phyloP scores from a whole-genome alignment of 2,329 filamentous ascomycete species.

The Colletotrichum costaricense region DNA sequence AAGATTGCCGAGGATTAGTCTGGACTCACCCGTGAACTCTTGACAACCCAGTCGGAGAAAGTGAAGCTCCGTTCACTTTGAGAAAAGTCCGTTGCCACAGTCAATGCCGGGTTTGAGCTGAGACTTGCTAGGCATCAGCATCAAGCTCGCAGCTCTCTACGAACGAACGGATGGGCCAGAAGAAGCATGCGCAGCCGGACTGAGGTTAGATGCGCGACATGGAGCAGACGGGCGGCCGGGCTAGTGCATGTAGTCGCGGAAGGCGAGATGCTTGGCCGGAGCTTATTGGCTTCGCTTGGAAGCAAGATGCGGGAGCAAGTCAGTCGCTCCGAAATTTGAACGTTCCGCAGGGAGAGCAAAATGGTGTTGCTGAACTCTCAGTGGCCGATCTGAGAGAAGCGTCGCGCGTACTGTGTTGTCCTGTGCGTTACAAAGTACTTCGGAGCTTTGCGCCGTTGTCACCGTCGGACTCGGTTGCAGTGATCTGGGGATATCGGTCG shows the following conservation, averaged over 20 bases:
- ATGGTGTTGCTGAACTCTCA: not conserved
- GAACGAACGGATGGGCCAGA: not conserved
- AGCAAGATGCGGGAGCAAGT: not conserved
- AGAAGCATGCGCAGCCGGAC: slow-evolving; percentile 14
- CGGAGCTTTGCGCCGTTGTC: slow-evolving; percentile 10
- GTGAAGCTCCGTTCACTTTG: too few species aligned
- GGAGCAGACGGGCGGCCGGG: slow-evolving; percentile 13
- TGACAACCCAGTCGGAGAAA: not conserved
- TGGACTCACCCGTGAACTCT: not conserved
- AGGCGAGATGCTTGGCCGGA: slow-evolving; percentile 6
- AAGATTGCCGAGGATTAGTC: not conserved
- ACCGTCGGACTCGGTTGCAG: slow-evolving; percentile 14
- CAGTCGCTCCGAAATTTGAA: not conserved
- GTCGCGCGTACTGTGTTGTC: not conserved
- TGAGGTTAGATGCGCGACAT: slow-evolving; percentile 7
- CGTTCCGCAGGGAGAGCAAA: not conserved
- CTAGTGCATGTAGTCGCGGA: slow-evolving; percentile 13
- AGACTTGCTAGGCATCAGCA: not conserved
- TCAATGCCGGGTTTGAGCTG: not conserved
- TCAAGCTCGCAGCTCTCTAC: not conserved
- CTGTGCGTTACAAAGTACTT: not conserved
- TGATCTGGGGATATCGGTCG: slow-evolving; percentile 7
- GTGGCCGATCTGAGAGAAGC: not conserved
- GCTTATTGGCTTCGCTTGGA: slow-evolving; percentile 12
- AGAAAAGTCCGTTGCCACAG: not conserved